Conservation (phyloP, 1,284 basidiomycete species). For the Taiwanofungus camphoratus region DNA sequence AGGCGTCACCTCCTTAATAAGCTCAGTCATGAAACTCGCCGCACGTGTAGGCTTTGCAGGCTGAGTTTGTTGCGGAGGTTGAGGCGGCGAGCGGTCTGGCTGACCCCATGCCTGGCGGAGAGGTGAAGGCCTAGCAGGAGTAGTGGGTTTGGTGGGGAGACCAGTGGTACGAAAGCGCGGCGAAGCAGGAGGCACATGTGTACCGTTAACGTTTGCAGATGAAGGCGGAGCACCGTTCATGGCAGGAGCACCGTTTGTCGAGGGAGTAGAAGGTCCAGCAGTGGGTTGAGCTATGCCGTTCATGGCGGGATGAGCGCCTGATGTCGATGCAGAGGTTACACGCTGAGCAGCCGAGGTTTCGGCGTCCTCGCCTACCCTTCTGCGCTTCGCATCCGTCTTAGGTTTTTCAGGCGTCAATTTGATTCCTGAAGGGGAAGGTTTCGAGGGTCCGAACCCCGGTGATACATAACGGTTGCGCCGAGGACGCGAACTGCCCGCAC, state of each 20-base stretch:
- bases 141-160: constrained; percentile 43
- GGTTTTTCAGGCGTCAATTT: constrained; percentile 35
- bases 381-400: constrained; percentile 50
- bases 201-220: constrained; percentile 1
- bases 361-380: constrained; percentile 47
- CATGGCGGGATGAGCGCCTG: neutral
- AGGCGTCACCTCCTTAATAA: constrained; percentile 63
- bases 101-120: constrained; percentile 60
- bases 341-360: constrained; percentile 29
- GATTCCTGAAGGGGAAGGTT: constrained; percentile 34
- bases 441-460: constrained; percentile 55
- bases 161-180: constrained; percentile 39
- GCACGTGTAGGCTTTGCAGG: constrained; percentile 50
- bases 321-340: constrained; percentile 6
- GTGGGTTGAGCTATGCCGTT: constrained; percentile 15
- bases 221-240: constrained; percentile 6
- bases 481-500: constrained; percentile 50
- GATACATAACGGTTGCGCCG: constrained; percentile 63
- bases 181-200: constrained; percentile 1
- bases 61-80: constrained; percentile 27
- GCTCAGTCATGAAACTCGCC: constrained; percentile 56
- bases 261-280: constrained; percentile 14
- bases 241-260: constrained; percentile 5
- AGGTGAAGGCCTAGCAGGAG: constrained; percentile 61
- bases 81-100: constrained; percentile 34